These are phyloP conservation scores for Artemisia tridentata DNA, from an alignment of 129 eudicot genomes.

Conservation along the genomic window DNA sequence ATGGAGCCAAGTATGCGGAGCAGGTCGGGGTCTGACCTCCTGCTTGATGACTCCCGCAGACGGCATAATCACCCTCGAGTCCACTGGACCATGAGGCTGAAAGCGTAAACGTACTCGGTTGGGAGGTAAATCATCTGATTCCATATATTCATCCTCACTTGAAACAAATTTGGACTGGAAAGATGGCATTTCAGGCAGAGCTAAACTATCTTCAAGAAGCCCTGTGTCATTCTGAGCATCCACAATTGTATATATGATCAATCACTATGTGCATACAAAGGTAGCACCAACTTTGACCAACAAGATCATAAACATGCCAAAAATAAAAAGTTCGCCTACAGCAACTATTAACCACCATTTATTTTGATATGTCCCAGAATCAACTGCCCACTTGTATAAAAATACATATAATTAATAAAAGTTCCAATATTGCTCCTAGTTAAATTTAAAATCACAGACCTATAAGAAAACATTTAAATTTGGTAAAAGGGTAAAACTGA, in stretches of 20 bases:
- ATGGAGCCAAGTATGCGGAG: slow-evolving; percentile 67
- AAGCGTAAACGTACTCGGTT: slow-evolving; percentile 39
- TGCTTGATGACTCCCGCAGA: slow-evolving; percentile 47
- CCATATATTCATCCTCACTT: slow-evolving; percentile 62
- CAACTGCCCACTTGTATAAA: no score
- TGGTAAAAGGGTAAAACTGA: no score
- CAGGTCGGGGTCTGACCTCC: slow-evolving; percentile 50
- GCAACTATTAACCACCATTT: not conserved
- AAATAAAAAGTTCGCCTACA: not conserved
- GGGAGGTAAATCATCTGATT: slow-evolving; percentile 55
- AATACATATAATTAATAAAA: no score
- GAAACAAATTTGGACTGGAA: slow-evolving; percentile 67
- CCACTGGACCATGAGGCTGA: slow-evolving; percentile 41
- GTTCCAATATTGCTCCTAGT: no score
- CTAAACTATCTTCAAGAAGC: slow-evolving; percentile 83
- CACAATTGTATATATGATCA: slow-evolving; percentile 5
- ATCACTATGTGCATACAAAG: not conserved
- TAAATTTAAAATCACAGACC: no score
- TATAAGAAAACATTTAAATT: no score
- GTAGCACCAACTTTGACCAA: not conserved
- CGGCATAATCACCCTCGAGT: slow-evolving; percentile 42
- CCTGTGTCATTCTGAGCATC: slow-evolving; percentile 66
- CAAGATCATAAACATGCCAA: not conserved
- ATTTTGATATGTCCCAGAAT: no score
- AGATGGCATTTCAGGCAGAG: slow-evolving; percentile 60